Evolutionary conservation across 345 rosid species (phyloP).

Genomic region (Mangifera indica): DNA sequence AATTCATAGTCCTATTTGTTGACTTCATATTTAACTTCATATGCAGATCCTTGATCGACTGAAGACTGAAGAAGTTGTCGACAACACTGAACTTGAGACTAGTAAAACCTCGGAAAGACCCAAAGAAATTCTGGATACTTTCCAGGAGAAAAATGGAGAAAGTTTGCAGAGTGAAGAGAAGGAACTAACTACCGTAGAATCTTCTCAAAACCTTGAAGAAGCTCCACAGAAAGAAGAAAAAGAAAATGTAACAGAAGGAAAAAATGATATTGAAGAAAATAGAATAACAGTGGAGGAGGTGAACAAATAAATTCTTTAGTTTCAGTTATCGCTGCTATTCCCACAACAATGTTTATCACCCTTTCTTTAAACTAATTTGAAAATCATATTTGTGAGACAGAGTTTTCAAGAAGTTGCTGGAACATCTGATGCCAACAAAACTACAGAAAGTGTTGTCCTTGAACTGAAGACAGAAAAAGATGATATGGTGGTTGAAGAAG

Average conservation of each 20-base stretch:
- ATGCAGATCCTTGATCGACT: slow-evolving; percentile 21
- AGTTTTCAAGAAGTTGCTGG: not conserved
- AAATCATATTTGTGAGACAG: not conserved
- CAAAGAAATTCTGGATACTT: not conserved
- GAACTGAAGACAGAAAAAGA: not conserved
- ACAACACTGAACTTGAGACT: slow-evolving; percentile 9
- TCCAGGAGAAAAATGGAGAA: slow-evolving; percentile 10
- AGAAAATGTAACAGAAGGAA: slow-evolving; percentile 12
- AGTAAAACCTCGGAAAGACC: slow-evolving; percentile 13
- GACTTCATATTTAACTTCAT: not conserved
- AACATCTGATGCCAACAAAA: slow-evolving; percentile 4
- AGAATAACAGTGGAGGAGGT: slow-evolving; percentile 23
- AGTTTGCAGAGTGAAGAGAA: slow-evolving; percentile 6
- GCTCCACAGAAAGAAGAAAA: not conserved
- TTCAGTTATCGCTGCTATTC: not conserved
- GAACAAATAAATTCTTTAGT: not conserved
- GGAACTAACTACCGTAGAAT: slow-evolving; percentile 13
- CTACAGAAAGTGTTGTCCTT: not conserved
- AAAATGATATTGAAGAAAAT: slow-evolving; percentile 4
- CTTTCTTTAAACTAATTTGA: not conserved
- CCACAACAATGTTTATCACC: not conserved
- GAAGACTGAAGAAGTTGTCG: not conserved
- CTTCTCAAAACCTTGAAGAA: slow-evolving; percentile 14
- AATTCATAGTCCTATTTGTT: not conserved
- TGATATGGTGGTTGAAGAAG: slow-evolving; percentile 21